These are phyloP conservation scores for Dictyostelium intermedium DNA, from an alignment of 78 protist species.

Conservation along the genomic window DNA sequence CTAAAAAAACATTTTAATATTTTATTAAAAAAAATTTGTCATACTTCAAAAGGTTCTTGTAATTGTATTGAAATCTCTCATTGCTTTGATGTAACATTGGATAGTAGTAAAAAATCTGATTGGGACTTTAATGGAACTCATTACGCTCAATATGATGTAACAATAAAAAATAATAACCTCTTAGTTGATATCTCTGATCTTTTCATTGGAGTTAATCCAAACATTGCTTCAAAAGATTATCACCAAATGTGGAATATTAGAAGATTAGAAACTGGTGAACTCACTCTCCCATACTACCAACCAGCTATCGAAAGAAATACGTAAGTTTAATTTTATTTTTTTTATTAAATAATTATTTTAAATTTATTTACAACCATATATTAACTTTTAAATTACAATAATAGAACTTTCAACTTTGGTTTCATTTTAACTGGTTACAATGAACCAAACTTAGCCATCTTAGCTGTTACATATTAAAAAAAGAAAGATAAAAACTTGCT, in stretches of 20 bases:
- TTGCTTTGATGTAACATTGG: not conserved
- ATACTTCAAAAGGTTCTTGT: not conserved
- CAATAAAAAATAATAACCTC: not conserved
- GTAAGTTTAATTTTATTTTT: not conserved
- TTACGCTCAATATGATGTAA: not conserved
- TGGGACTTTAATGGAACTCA: not conserved
- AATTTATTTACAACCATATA: too few species aligned
- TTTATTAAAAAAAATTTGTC: not conserved
- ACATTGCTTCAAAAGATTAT: not conserved
- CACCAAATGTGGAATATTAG: conserved; percentile 9
- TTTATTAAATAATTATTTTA: too few species aligned
- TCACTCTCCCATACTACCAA: not conserved
- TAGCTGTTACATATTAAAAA: conserved; percentile 1
- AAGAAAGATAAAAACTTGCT: not conserved
- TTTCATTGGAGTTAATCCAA: conserved; percentile 1
- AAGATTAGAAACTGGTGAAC: not conserved
- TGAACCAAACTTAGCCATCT: not conserved
- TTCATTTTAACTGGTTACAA: not conserved
- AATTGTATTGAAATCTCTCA: not conserved
- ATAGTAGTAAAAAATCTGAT: not conserved
- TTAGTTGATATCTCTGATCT: not conserved
- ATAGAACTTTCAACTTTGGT: not conserved
- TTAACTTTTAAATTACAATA: too few species aligned
- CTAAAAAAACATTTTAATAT: not conserved
- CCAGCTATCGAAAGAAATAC: not conserved